Evolutionary conservation across 176 grass and related monocot species (phyloP).

Genomic region (Oropetium thomaeum): DNA sequence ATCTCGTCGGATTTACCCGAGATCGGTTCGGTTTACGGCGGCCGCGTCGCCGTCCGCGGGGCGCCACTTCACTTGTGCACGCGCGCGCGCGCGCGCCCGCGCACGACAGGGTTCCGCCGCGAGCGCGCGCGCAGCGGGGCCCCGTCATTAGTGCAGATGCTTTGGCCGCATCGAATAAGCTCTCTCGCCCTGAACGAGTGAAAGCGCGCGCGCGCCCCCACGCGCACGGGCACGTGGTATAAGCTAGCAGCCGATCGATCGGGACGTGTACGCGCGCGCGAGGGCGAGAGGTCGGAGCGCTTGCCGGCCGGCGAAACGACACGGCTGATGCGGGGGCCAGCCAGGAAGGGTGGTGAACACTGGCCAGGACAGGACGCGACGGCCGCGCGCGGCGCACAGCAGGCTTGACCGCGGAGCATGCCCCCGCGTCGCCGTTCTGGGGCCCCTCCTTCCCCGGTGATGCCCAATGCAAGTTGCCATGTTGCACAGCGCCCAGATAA

Average conservation of each 20-base stretch:
- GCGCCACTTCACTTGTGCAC: background rate
- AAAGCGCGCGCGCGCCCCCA: background rate
- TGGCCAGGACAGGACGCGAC: background rate
- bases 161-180: too few species aligned
- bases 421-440: background rate
- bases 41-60: conserved; percentile 9
- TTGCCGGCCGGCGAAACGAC: conserved; percentile 2
- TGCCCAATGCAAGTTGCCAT: background rate
- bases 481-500: background rate
- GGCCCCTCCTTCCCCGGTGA: background rate
- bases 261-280: background rate
- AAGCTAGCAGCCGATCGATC: background rate
- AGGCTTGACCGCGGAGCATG: background rate
- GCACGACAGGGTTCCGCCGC: background rate
- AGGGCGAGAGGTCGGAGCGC: background rate
- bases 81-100: background rate
- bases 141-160: too few species aligned
- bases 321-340: background rate
- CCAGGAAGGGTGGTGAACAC: background rate
- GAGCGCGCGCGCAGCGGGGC: too few species aligned
- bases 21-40: background rate
- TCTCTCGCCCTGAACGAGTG: background rate
- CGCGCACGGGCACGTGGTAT: too few species aligned
- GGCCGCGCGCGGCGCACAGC: background rate
- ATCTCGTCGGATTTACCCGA: background rate